These are phyloP conservation scores for Gossypium turneri DNA, from an alignment of 345 rosid genomes.

Conservation along the genomic window DNA sequence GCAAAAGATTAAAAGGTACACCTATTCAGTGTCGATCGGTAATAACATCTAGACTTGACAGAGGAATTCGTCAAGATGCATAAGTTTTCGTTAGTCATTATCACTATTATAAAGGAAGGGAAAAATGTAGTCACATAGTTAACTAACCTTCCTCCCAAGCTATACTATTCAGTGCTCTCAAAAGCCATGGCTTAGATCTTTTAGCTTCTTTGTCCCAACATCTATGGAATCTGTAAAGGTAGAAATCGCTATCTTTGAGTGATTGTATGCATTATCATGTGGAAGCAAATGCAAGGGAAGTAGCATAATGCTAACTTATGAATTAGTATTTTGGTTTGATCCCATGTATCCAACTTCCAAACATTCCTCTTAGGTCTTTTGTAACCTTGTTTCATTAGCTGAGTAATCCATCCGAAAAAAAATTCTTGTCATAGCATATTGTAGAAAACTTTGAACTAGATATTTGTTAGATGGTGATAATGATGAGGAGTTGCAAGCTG, in stretches of 20 bases:
- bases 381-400: conserved; percentile 79
- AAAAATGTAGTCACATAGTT: not conserved
- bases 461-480: too few relatives aligned
- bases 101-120: not conserved
- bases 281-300: conserved; percentile 19
- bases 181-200: conserved; percentile 74
- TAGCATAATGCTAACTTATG: conserved; percentile 39
- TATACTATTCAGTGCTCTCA: conserved; percentile 68
- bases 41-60: not conserved
- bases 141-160: conserved; percentile 78
- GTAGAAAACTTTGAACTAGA: not conserved
- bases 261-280: not conserved
- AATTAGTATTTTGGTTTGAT: conserved; percentile 65
- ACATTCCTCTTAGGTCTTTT: conserved; percentile 79
- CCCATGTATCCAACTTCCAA: conserved; percentile 93
- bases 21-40: too few relatives aligned
- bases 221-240: conserved; percentile 57
- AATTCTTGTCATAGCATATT: conserved; percentile 42
- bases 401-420: conserved; percentile 82
- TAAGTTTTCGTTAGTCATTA: not conserved
- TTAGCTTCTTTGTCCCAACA: conserved; percentile 72
- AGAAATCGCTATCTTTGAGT: conserved; percentile 2
- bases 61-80: not conserved
- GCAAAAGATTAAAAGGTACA: too few relatives aligned
- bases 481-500: too few relatives aligned